phyloP scores from a whole-genome alignment of 1,139 yeast genomes.

The Blastobotrys serpentis region DNA sequence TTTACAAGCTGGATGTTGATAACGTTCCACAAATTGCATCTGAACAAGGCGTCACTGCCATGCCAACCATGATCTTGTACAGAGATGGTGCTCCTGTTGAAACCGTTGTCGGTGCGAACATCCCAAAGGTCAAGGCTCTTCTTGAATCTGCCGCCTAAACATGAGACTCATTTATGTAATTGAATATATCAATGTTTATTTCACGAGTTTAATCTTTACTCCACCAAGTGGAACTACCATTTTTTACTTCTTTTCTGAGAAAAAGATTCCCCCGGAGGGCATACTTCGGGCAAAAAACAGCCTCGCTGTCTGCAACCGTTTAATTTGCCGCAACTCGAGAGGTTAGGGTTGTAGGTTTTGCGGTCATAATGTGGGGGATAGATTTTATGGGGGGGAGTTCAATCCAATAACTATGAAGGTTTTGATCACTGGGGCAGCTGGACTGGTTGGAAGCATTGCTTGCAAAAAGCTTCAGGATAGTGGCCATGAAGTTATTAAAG shows the following conservation, averaged over 20 bases:
- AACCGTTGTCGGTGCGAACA: constrained; percentile 85
- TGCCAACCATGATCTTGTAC: constrained; percentile 86
- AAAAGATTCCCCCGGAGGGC: too few species aligned
- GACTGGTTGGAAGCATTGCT: not conserved
- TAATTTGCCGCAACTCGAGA: too few species aligned
- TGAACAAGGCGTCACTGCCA: constrained; percentile 70
- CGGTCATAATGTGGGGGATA: not conserved
- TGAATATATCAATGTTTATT: not conserved
- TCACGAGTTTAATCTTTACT: too few species aligned
- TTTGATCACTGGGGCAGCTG: not conserved
- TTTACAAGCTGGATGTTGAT: constrained; percentile 86
- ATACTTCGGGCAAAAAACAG: too few species aligned
- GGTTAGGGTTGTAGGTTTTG: constrained; percentile 3
- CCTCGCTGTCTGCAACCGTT: too few species aligned
- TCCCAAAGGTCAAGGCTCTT: constrained; percentile 53
- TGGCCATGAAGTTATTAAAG: constrained; percentile 3
- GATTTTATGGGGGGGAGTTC: not conserved
- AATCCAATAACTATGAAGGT: not conserved
- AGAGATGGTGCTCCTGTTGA: constrained; percentile 71
- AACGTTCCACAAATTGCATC: constrained; percentile 71
- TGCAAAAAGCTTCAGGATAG: not conserved
- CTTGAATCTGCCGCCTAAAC: constrained; percentile 12
- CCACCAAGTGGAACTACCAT: too few species aligned
- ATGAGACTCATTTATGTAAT: constrained; percentile 2
- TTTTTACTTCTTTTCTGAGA: too few species aligned